Evolutionary conservation across 495 filamentous ascomycete species (phyloP).

Genomic region (Cudoniella acicularis): DNA sequence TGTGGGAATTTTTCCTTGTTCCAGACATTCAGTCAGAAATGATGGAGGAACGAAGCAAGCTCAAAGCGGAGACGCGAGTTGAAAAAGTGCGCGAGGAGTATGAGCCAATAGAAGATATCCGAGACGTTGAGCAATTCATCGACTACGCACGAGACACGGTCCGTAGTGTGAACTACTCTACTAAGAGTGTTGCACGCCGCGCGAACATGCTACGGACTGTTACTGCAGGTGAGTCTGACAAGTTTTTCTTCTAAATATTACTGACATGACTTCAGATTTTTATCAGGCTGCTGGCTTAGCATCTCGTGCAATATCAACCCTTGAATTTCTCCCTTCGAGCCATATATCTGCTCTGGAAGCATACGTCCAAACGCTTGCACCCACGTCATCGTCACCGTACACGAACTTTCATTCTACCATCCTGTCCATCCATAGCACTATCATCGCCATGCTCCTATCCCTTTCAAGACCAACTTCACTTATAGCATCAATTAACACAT

Average conservation of each 20-base stretch:
- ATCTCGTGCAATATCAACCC: slow-evolving; percentile 51
- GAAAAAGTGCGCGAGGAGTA: slow-evolving; percentile 88
- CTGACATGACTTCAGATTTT: slow-evolving; percentile 49
- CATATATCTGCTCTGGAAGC: slow-evolving; percentile 69
- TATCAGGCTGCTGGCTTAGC: slow-evolving; percentile 62
- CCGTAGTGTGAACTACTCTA: slow-evolving; percentile 75
- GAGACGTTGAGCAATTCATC: slow-evolving; percentile 92
- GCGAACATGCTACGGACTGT: slow-evolving; percentile 55
- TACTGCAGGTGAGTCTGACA: slow-evolving; percentile 44
- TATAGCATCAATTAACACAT: slow-evolving; percentile 62
- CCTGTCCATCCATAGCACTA: slow-evolving; percentile 71
- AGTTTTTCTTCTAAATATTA: not conserved
- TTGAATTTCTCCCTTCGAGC: slow-evolving; percentile 61
- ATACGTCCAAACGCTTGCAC: slow-evolving; percentile 63
- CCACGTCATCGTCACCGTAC: slow-evolving; percentile 70
- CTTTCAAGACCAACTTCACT: slow-evolving; percentile 78
- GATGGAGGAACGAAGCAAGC: slow-evolving; percentile 82
- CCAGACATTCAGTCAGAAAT: slow-evolving; percentile 87
- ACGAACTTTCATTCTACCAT: slow-evolving; percentile 69
- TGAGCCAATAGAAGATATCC: slow-evolving; percentile 76
- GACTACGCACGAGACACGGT: slow-evolving; percentile 85
- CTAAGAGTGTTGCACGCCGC: slow-evolving; percentile 71
- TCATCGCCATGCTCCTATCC: slow-evolving; percentile 72
- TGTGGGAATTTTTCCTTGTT: slow-evolving; percentile 99
- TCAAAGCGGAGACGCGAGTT: slow-evolving; percentile 75